Percentiles rank a stretch among this genome's conserved stretches.
Evolutionary conservation across 2,329 filamentous ascomycete species (phyloP).

Genomic region (Fusarium solani-melongenae): DNA sequence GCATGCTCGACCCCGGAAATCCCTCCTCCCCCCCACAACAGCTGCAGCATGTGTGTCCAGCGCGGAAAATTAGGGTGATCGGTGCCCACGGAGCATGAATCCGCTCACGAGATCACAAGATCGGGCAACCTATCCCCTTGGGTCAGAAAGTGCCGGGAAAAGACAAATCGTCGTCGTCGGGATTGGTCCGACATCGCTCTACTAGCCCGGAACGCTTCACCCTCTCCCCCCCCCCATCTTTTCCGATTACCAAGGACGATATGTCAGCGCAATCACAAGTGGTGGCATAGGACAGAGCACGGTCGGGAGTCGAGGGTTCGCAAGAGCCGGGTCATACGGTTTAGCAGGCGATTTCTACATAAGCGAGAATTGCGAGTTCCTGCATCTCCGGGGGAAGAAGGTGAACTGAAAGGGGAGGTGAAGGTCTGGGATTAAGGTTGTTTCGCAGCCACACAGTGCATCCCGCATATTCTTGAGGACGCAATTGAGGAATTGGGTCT

Average conservation of each 20-base stretch:
- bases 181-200: conserved; percentile 44
- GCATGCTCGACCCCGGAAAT: conserved; percentile 19
- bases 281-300: conserved; percentile 24
- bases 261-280: conserved; percentile 40
- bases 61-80: neutral
- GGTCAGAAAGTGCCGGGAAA: conserved; percentile 20
- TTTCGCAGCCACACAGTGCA: conserved; percentile 14
- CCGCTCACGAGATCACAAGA: conserved; percentile 34
- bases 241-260: conserved; percentile 36
- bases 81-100: conserved; percentile 15
- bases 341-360: conserved; percentile 30
- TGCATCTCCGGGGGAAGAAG: conserved; percentile 40
- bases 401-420: neutral
- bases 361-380: conserved; percentile 19
- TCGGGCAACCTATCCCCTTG: conserved; percentile 30
- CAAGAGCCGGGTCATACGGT: conserved; percentile 37
- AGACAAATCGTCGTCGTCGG: conserved; percentile 30
- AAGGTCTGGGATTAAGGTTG: conserved; percentile 7
- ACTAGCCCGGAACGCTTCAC: neutral
- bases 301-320: neutral
- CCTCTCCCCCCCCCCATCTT: conserved; percentile 23
- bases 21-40: conserved; percentile 6
- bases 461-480: conserved; percentile 17
- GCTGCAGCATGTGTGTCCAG: conserved; percentile 6
- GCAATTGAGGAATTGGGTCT: conserved; percentile 23